These are phyloP conservation scores for Byssothecium circinans DNA, from an alignment of 2,329 filamentous ascomycete genomes.

Conservation along the genomic window DNA sequence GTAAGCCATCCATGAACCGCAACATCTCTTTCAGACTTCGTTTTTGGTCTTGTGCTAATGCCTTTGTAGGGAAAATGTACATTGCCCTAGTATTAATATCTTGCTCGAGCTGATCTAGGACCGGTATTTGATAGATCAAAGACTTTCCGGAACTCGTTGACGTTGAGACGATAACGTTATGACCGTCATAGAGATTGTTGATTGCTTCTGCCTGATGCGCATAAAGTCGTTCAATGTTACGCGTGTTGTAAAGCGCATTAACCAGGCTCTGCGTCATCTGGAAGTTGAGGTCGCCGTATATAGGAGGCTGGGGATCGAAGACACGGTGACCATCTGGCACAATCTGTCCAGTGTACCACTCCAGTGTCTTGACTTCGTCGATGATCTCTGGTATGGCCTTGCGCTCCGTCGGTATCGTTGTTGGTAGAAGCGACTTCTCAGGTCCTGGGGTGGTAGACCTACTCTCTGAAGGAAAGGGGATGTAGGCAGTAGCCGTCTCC, in stretches of 20 bases:
- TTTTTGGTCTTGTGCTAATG: slow-evolving; percentile 90
- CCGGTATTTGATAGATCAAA: slow-evolving; percentile 94
- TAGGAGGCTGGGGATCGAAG: slow-evolving; percentile 79
- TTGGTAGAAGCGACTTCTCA: slow-evolving; percentile 57
- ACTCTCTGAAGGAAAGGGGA: slow-evolving; percentile 62
- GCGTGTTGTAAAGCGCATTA: slow-evolving; percentile 94
- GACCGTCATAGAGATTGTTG: slow-evolving; percentile 78
- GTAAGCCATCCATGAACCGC: slow-evolving; percentile 74
- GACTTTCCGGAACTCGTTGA: slow-evolving; percentile 97
- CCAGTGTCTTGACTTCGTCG: slow-evolving; percentile 73
- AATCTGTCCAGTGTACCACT: slow-evolving; percentile 92
- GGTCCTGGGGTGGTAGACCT: slow-evolving; percentile 47
- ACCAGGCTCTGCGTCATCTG: slow-evolving; percentile 85
- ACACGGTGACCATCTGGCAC: slow-evolving; percentile 91
- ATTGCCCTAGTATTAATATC: slow-evolving; percentile 79
- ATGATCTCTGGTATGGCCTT: slow-evolving; percentile 83
- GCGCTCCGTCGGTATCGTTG: slow-evolving; percentile 76
- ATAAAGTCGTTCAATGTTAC: slow-evolving; percentile 82
- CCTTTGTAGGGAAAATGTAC: slow-evolving; percentile 98
- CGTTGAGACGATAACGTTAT: slow-evolving; percentile 88
- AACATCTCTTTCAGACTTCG: slow-evolving; percentile 85
- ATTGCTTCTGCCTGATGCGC: slow-evolving; percentile 93
- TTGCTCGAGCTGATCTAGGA: slow-evolving; percentile 81
- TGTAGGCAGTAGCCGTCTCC: slow-evolving; percentile 59
- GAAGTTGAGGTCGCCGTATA: slow-evolving; percentile 84